These are phyloP conservation scores for Schizothecium vesticola DNA, from an alignment of 495 filamentous ascomycete genomes.

Conservation along the genomic window DNA sequence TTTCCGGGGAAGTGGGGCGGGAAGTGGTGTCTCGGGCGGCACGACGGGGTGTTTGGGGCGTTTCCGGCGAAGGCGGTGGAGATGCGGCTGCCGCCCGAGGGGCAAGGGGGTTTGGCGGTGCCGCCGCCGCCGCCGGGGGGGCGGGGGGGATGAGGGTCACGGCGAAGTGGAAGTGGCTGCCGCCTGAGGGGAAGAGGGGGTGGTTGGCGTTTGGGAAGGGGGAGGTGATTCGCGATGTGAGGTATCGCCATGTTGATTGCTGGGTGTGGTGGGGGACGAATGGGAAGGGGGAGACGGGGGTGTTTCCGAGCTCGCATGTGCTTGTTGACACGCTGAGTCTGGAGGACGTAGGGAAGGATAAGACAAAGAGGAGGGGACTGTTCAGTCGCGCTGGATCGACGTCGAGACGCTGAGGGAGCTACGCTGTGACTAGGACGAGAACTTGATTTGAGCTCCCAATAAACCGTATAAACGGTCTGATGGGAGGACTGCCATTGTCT, in stretches of 20 bases:
- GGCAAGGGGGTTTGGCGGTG: not conserved
- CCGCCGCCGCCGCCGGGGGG: not conserved
- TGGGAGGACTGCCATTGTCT: too few species aligned
- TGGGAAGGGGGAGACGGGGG: conserved; percentile 38
- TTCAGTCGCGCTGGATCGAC: not conserved
- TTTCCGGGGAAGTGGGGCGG: conserved; percentile 43
- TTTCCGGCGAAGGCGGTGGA: conserved; percentile 36
- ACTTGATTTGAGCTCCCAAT: too few species aligned
- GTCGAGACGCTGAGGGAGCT: not conserved
- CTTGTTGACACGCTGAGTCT: not conserved
- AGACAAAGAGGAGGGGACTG: not conserved
- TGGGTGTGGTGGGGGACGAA: conserved; percentile 46
- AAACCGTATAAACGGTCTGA: too few species aligned
- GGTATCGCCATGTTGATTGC: conserved; percentile 33
- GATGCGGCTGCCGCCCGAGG: conserved; percentile 28
- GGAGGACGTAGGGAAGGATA: not conserved
- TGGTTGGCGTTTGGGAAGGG: conserved; percentile 43
- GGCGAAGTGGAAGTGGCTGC: conserved; percentile 41
- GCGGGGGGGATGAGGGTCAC: conserved; percentile 31
- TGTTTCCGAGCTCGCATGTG: conserved; percentile 30
- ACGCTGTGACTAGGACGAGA: not conserved
- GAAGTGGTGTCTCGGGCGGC: conserved; percentile 42
- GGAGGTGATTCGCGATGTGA: conserved; percentile 37
- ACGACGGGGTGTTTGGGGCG: conserved; percentile 40
- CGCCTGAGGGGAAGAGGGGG: conserved; percentile 1